Percentiles rank a stretch among this genome's conserved stretches.
These are phyloP conservation scores for Asterella californica DNA, from an alignment of 225 moss, liverwort and hornwort species.

Conservation along the genomic window DNA sequence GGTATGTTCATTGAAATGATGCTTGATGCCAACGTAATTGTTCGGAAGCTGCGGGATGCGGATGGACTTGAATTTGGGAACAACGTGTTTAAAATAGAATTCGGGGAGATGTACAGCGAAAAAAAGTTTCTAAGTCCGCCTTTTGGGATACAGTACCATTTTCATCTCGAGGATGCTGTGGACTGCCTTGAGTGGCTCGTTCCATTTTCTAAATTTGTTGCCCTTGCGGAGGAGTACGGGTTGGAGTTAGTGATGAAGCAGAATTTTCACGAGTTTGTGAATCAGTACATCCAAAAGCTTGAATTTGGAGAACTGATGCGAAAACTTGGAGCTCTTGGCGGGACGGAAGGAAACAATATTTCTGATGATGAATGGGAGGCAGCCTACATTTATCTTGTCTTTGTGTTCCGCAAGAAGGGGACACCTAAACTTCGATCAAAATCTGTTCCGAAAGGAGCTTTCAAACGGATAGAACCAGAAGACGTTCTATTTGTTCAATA, in stretches of 20 bases:
- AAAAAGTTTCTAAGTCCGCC: slow-evolving; percentile 75
- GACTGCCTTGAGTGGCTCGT: slow-evolving; percentile 99
- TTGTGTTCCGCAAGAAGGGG: slow-evolving; percentile 86
- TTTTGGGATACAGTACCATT: slow-evolving; percentile 92
- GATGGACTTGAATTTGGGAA: slow-evolving; percentile 90
- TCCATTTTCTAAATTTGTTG: slow-evolving; percentile 72
- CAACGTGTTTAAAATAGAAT: slow-evolving; percentile 77
- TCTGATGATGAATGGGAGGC: slow-evolving; percentile 93
- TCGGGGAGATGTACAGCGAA: slow-evolving; percentile 67
- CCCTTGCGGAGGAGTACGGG: slow-evolving; percentile 92
- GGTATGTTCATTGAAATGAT: slow-evolving; percentile 95
- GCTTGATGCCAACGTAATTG: slow-evolving; percentile 94
- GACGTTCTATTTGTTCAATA: slow-evolving; percentile 64
- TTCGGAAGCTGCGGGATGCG: slow-evolving; percentile 88
- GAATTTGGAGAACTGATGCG: slow-evolving; percentile 92
- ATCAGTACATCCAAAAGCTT: slow-evolving; percentile 70
- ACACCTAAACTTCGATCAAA: slow-evolving; percentile 52
- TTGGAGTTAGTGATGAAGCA: slow-evolving; percentile 81
- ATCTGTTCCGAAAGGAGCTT: slow-evolving; percentile 45
- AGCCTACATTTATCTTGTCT: slow-evolving; percentile 83
- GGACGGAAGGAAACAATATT: slow-evolving; percentile 63
- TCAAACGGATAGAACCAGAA: slow-evolving; percentile 56
- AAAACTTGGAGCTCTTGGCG: slow-evolving; percentile 80
- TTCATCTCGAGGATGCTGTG: slow-evolving; percentile 95
- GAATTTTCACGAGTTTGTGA: slow-evolving; percentile 88